Evolutionary conservation across 192 early-diverging fungal genomes (phyloP), one percentile per base, ranked within the genome.

Genomic region (Coemansia brasiliensis): DNA sequence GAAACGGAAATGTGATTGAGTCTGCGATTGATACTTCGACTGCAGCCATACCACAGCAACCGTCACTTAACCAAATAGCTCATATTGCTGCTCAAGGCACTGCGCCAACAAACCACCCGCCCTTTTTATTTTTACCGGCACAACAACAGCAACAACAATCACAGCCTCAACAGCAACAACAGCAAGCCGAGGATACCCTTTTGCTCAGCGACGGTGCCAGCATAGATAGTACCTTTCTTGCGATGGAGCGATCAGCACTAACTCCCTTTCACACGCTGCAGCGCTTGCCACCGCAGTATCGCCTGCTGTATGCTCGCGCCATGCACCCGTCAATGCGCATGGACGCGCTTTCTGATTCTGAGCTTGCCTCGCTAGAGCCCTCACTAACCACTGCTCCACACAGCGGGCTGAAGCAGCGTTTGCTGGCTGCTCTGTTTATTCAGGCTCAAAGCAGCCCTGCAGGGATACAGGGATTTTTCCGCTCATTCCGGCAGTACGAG

Each of bases 401-500:
- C 46, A 58, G 69, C 38, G 75, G 69, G 0, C 65, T 79, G 40
- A 79, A 72, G 51, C 75, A 79, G 37, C 69, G 61, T 7, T 54
- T 79, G 27, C 61, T 79, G 27, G 75, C 53, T 10, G 65, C 75
- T 4, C 32, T 79, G 49, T 79, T 72, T 49, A 26, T 58, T 42
- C 75, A 59, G 1, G 75, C 75, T 2, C 49, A 54, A 15, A 15
- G 13, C 7, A 52, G 57, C 10, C 22, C 26, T 22, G 43, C 61
- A 35, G 50, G 63, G 20, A 40, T 69, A 46, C 71, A 74, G 55
- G 52, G 55, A 13, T 80, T 80, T 38, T 70, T 69, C 57, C 66
- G 77, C 46, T 62, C 63, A 2, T 80, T 64, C 59, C 62, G 67
- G 7, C 71, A 69, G 52, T 80, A 74, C 57, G 77, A 80, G 50